phyloP scores from a whole-genome alignment of 768 basidiomycete genomes.

The Mycena alexandri region DNA sequence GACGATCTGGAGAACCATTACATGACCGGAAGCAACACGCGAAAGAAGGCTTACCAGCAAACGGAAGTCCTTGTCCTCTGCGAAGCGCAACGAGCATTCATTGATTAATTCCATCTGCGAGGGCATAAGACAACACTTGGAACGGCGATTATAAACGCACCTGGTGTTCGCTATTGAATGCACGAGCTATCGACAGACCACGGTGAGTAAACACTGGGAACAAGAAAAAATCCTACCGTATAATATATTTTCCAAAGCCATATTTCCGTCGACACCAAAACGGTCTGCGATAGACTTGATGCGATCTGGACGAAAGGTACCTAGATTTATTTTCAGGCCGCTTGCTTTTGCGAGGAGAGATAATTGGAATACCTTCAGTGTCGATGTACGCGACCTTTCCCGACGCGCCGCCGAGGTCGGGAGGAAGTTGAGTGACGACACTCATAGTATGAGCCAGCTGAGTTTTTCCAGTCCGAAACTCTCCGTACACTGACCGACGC shows the following conservation, averaged over 20 bases:
- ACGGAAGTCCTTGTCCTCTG: slow-evolving; percentile 88
- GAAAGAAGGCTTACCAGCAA: slow-evolving; percentile 63
- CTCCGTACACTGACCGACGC: slow-evolving; percentile 82
- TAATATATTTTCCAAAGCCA: slow-evolving; percentile 92
- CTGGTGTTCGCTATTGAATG: slow-evolving; percentile 94
- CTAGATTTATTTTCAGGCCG: slow-evolving; percentile 48
- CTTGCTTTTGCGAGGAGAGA: slow-evolving; percentile 20
- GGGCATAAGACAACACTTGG: slow-evolving; percentile 23
- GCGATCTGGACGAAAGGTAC: slow-evolving; percentile 96
- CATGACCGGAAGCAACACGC: background rate
- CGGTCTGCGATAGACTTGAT: slow-evolving; percentile 92
- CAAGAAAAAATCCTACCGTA: slow-evolving; percentile 66
- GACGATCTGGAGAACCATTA: slow-evolving; percentile 70
- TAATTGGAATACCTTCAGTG: slow-evolving; percentile 72
- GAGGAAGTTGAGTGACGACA: slow-evolving; percentile 89
- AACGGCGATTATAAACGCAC: slow-evolving; percentile 50
- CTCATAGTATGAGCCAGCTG: slow-evolving; percentile 97
- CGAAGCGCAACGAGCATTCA: slow-evolving; percentile 88
- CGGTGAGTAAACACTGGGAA: background rate
- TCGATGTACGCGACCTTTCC: slow-evolving; percentile 97
- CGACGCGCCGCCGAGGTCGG: slow-evolving; percentile 90
- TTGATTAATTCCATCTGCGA: slow-evolving; percentile 90
- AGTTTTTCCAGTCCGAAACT: slow-evolving; percentile 96
- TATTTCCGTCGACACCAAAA: slow-evolving; percentile 91
- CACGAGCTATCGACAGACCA: slow-evolving; percentile 70